Base-by-base conservation (phyloP, 331 rosid species). In the Malus hybrid region DNA sequence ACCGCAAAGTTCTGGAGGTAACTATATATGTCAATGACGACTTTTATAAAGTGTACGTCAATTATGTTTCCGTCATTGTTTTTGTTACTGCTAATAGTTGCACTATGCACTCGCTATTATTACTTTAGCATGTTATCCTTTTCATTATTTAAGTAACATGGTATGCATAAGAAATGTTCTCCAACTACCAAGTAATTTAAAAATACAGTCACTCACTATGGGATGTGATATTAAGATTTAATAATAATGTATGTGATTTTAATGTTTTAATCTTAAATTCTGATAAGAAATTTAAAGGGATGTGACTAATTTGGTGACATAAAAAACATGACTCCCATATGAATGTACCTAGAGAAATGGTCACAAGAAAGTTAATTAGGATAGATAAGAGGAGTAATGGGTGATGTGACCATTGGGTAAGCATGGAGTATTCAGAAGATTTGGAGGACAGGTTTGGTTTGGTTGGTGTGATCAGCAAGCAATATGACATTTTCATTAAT, bases 1-100 rank as follows among this genome's bases (percentile, higher is more conserved):
- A 93, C 74, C 91, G 88, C 63, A 93, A 93, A 81, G 54, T 89
- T 73, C 85, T 93, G 6, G 29, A 1, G 93, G 98, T 93, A 87
- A 62, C 22, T 61, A 18, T 52, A 18, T 52, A 52, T 6, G 57
- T 52, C 20, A 1, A 7, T 52, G 57, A 52, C 7, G 4, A 52
- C 57, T 52, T 52, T 16, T 52, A 6, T 6, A 0, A 52, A 16
- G 57, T 52, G n/a, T 24, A 24, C 24, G 24, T 42, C 46, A 42
- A 42, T 42, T 42, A 42, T 10, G 13, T 42, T 42, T 42, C 56
- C 56, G 56, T 50, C 56, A 50, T 50, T 50, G 19, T 57, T 57
- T 57, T 22, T 20, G 63, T 20, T 57, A n/a, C 29, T 19, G 63
- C 63, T 50, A 50, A 50, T 50, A 18, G 56, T 15, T 52, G 57